These are phyloP conservation scores for Hymenoscyphus salicellus DNA, from an alignment of 2,329 filamentous ascomycete species.

Conservation along the genomic window DNA sequence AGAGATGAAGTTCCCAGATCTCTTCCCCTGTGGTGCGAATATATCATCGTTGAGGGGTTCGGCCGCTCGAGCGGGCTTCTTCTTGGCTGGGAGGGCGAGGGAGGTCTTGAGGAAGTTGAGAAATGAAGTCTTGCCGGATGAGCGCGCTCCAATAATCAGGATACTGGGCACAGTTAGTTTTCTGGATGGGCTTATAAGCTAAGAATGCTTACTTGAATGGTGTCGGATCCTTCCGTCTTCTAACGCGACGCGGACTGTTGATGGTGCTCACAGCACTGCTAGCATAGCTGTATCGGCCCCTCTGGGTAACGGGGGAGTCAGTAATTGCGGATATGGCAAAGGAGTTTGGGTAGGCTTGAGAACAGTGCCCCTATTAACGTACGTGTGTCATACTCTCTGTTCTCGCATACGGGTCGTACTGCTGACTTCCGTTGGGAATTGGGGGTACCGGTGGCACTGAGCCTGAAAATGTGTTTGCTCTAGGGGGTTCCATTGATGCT, in stretches of 20 bases:
- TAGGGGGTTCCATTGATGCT: conserved; percentile 52
- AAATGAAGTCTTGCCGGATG: conserved; percentile 92
- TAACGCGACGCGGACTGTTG: conserved; percentile 87
- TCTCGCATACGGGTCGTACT: conserved; percentile 73
- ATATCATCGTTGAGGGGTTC: conserved; percentile 50
- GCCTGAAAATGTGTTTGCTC: conserved; percentile 32
- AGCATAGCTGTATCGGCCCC: conserved; percentile 93
- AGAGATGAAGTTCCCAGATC: conserved; percentile 69
- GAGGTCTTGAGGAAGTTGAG: conserved; percentile 91
- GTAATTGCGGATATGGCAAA: too few relatives aligned
- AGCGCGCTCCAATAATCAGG: conserved; percentile 81
- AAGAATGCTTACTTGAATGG: conserved; percentile 81
- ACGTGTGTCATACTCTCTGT: conserved; percentile 97
- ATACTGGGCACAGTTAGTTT: conserved; percentile 57
- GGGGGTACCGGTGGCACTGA: conserved; percentile 57
- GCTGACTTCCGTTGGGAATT: conserved; percentile 47
- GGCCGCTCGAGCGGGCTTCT: conserved; percentile 49
- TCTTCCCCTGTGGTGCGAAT: conserved; percentile 40
- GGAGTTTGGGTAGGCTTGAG: too few relatives aligned
- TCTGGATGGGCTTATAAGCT: neutral
- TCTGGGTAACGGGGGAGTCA: too few relatives aligned
- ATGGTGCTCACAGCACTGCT: conserved; percentile 87
- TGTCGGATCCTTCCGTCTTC: conserved; percentile 93
- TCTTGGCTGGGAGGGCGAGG: conserved; percentile 77
- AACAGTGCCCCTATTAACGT: too few relatives aligned